Conservation (phyloP, 2,329 filamentous ascomycete genomes). For the Akanthomyces muscarius region DNA sequence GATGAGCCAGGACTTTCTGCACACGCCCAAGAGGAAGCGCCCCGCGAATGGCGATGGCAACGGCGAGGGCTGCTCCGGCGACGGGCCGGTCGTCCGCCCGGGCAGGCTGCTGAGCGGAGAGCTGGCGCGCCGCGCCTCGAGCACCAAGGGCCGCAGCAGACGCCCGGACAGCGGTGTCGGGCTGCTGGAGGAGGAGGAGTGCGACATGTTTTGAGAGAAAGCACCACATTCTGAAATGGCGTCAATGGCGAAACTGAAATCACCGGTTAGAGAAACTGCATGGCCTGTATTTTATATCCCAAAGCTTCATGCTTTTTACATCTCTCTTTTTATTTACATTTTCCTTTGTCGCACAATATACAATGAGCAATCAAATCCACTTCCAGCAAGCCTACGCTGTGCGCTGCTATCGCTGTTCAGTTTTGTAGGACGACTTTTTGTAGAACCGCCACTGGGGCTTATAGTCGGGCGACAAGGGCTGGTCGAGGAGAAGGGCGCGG, state of each 20-base stretch:
- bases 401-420: background rate
- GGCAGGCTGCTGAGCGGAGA: conserved; percentile 26
- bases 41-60: background rate
- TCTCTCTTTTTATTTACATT: background rate
- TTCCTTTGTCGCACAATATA: background rate
- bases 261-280: background rate
- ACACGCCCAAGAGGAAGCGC: conserved; percentile 26
- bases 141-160: conserved; percentile 37
- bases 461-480: conserved; percentile 40
- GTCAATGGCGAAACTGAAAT: background rate
- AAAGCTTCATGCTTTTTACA: background rate
- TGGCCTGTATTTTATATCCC: background rate
- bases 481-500: conserved; percentile 42
- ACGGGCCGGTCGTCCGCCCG: conserved; percentile 19
- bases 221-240: background rate
- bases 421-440: conserved; percentile 13
- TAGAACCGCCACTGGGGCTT: conserved; percentile 50
- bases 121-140: conserved; percentile 28
- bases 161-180: conserved; percentile 53
- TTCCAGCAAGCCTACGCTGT: background rate
- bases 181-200: conserved; percentile 49
- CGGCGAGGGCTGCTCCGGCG: background rate
- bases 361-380: background rate
- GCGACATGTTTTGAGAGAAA: conserved; percentile 11
- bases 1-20: conserved; percentile 44